Percentiles rank a stretch among this genome's conserved stretches.
Evolutionary conservation across 1,284 basidiomycete species (phyloP).

Genomic region (Filobasidium uniguttulatum): DNA sequence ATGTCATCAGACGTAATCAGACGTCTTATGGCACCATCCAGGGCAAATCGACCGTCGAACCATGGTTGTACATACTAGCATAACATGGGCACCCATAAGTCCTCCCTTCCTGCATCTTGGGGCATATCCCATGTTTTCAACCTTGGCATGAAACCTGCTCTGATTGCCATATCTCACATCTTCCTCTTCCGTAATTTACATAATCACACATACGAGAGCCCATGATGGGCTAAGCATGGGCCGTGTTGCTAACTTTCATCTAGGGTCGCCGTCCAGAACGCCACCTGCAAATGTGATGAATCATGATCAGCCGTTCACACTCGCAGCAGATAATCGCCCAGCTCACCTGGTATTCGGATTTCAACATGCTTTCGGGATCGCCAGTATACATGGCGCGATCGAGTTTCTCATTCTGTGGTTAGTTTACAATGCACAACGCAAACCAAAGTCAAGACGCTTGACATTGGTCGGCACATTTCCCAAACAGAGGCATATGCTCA

Average conservation of each 20-base stretch:
- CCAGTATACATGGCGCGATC: constrained; percentile 79
- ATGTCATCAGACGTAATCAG: too few species aligned
- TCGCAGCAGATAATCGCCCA: constrained; percentile 23
- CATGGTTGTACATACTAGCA: too few species aligned
- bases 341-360: constrained; percentile 62
- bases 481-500: constrained; percentile 33
- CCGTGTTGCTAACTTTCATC: background rate
- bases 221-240: too few species aligned
- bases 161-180: too few species aligned
- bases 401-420: constrained; percentile 55
- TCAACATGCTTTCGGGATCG: constrained; percentile 69
- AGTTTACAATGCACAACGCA: background rate
- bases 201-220: too few species aligned
- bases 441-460: background rate
- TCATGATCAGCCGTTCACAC: background rate
- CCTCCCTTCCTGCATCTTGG: too few species aligned
- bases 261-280: constrained; percentile 67
- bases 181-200: too few species aligned
- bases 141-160: too few species aligned
- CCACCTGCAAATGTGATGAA: constrained; percentile 35
- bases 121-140: too few species aligned
- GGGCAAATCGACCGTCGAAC: too few species aligned
- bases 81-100: too few species aligned
- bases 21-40: too few species aligned
- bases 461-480: background rate